Base-by-base conservation (phyloP, 106 monocot species). In the Acanthochlamys bracteata region DNA sequence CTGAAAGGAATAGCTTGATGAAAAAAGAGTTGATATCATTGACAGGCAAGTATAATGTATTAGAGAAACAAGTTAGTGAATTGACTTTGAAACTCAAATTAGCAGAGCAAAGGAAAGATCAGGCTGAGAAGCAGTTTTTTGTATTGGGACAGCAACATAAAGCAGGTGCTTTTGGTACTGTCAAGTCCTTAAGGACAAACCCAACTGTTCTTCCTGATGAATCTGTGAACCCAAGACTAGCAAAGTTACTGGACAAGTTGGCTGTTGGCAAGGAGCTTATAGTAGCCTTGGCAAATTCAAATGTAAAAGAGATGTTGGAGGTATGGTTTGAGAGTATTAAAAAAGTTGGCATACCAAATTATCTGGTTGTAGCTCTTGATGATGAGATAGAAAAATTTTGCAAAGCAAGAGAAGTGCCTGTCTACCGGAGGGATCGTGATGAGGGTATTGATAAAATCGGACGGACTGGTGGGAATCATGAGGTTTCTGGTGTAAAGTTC, bases 401-500 rank as follows among this genome's bases (percentile, higher is more conserved):
- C 76, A 88, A 73, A 65, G 63, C 75, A 2, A 88, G 76, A 16
- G 80, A 79, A 11, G 85, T 98, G 63, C 85, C 80, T 41, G 85
- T 98, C 58, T 98, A 98, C 63, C 68, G 85, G n/a, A 72, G 83
- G 54, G 73, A 61, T 58, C 85, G 76, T 14, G 96, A 91, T 53
- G 74, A 87, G 25, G 68, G 75, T 46, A 66, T 91, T 46, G 91
- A 98, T 68, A 73, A 73, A 26, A 77, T 91, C 65, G 96, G 65
- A 23, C 86, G 54, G 66, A 74, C 61, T 7, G 96, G 91, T 24
- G 66, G 81, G 23, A 98, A 98, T 52, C 96, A 98, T 69, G 91
- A 84, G 57, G 90, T 98, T 25, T 98, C 96, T 43, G 96, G 85
- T 26, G 59, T 98, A 16, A 98, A 98, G 51, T 98, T 98, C 76